Conservation (phyloP, 176 grass and related monocot species). For the Avena sativa region DNA sequence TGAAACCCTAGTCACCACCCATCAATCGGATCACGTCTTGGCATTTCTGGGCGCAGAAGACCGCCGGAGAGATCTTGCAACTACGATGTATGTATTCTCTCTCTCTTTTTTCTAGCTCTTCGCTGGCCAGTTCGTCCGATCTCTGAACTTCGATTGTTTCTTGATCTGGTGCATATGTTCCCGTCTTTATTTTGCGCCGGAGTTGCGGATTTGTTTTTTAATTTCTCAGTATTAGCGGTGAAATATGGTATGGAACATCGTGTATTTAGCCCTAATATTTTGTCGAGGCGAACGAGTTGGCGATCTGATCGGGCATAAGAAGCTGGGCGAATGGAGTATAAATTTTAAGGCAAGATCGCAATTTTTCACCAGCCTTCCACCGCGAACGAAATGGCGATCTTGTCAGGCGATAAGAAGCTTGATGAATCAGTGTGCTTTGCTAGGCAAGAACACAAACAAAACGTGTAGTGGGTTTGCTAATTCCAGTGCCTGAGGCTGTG, state of each 20-base stretch:
- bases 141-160: constrained; percentile 9
- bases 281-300: neutral
- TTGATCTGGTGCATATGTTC: constrained; percentile 15
- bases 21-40: neutral
- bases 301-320: neutral
- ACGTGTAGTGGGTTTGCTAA: neutral
- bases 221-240: neutral
- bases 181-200: neutral
- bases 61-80: neutral
- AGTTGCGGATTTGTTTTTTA: neutral
- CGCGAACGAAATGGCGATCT: neutral
- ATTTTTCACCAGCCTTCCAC: neutral
- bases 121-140: neutral
- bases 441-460: neutral
- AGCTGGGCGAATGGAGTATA: neutral
- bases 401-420: neutral
- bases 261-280: neutral
- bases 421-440: neutral
- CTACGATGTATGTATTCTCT: constrained; percentile 31
- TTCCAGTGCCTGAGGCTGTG: neutral
- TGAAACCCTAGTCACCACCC: constrained; percentile 38
- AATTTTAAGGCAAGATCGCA: neutral
- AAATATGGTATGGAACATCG: neutral
- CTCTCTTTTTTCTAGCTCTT: neutral
- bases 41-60: neutral